Percentiles rank a stretch among this genome's conserved stretches.
Conservation (phyloP, 768 basidiomycete species). For the Gymnopilus dilepis region DNA sequence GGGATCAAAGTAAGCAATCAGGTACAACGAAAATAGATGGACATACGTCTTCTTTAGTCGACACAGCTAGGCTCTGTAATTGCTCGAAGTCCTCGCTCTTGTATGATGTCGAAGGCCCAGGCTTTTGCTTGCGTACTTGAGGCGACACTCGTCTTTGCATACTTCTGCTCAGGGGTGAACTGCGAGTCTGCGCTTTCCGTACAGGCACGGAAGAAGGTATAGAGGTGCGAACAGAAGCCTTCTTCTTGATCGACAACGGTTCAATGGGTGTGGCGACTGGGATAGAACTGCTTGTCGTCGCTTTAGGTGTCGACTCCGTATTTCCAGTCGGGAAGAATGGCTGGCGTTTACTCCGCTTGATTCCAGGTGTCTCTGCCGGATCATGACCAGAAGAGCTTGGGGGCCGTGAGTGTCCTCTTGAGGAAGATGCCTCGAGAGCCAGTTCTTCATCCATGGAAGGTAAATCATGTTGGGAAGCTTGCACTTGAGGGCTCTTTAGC, state of each 20-base stretch:
- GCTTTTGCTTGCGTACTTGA: conserved; percentile 48
- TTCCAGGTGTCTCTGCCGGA: conserved; percentile 44
- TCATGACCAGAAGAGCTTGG: conserved; percentile 30
- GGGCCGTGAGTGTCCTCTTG: conserved; percentile 24
- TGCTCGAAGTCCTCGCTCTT: conserved; percentile 48
- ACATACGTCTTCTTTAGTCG: conserved; percentile 71
- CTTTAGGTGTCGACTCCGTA: conserved; percentile 59
- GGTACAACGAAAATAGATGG: background rate
- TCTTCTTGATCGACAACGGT: conserved; percentile 87
- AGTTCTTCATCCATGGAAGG: conserved; percentile 53
- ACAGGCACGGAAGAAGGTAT: conserved; percentile 44
- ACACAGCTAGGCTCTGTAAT: conserved; percentile 52
- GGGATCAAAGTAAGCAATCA: conserved; percentile 11
- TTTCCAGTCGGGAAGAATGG: conserved; percentile 61
- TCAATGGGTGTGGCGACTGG: conserved; percentile 57
- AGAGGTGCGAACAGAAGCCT: conserved; percentile 62
- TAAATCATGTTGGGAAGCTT: conserved; percentile 34
- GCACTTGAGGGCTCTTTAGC: conserved; percentile 48
- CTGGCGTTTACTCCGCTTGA: conserved; percentile 77
- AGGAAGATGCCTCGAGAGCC: conserved; percentile 44
- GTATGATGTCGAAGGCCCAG: conserved; percentile 32
- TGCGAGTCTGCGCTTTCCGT: conserved; percentile 49
- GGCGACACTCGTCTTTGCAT: conserved; percentile 56
- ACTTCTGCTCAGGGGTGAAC: conserved; percentile 57
- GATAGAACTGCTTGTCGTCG: conserved; percentile 33